These are phyloP conservation scores for Platanthera zijinensis DNA, from an alignment of 106 monocot species.

Conservation along the genomic window DNA sequence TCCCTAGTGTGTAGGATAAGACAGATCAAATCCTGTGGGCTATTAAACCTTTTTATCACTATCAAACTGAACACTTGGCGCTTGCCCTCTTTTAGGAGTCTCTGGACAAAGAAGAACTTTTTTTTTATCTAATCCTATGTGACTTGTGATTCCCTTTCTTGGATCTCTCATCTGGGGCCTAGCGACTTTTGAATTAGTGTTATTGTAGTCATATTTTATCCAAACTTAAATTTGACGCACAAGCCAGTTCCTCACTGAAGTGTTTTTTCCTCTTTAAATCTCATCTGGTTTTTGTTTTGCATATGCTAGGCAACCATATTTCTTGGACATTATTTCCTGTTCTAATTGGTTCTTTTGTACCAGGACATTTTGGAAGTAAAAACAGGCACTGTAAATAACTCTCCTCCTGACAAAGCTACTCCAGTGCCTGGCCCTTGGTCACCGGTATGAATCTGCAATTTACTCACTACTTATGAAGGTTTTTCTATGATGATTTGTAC, in stretches of 20 bases:
- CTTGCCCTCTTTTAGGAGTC: no score
- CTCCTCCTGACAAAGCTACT: conserved; percentile 62
- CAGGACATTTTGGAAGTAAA: conserved; percentile 81
- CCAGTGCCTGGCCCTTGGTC: conserved; percentile 84
- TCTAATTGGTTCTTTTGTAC: neutral
- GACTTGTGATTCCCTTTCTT: no score
- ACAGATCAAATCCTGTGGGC: no score
- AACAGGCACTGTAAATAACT: conserved; percentile 78
- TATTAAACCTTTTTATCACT: no score
- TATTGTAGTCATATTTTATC: neutral
- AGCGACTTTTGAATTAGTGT: neutral
- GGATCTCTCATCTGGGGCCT: neutral
- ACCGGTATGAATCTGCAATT: conserved; percentile 40
- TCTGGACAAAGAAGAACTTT: no score
- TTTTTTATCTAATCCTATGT: no score
- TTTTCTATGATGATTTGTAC: neutral
- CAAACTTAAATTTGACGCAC: neutral
- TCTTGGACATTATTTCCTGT: neutral
- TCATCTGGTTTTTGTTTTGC: neutral
- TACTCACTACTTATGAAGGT: neutral
- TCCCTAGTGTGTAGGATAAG: no score
- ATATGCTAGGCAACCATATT: neutral
- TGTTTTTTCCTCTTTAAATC: neutral
- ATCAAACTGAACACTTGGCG: no score
- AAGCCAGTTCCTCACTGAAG: neutral